phyloP scores from a whole-genome alignment of 345 rosid species.

The Aquilaria yunnanensis region DNA sequence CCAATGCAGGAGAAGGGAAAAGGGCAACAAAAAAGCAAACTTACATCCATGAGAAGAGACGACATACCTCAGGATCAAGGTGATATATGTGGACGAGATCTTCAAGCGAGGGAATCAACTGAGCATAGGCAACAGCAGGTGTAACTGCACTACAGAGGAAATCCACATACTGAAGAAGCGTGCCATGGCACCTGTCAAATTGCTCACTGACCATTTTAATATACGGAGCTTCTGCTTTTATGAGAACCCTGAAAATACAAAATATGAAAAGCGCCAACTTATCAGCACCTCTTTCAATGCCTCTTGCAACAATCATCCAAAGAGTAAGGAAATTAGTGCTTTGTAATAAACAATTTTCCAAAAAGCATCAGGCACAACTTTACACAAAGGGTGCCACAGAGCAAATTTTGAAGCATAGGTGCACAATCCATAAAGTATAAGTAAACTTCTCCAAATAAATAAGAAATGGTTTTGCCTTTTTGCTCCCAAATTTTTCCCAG shows the following conservation, averaged over 20 bases:
- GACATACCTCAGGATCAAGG: conserved; percentile 90
- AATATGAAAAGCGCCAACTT: neutral
- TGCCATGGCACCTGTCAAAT: conserved; percentile 97
- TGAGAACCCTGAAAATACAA: conserved; percentile 68
- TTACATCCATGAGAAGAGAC: conserved; percentile 8
- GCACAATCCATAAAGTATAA: neutral
- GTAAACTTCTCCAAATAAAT: neutral
- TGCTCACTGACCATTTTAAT: conserved; percentile 99
- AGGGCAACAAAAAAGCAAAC: neutral
- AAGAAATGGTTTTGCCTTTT: neutral
- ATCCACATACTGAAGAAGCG: conserved; percentile 98
- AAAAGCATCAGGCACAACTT: neutral
- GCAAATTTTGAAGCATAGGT: too few relatives aligned
- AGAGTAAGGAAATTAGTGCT: neutral
- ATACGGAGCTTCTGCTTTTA: conserved; percentile 90
- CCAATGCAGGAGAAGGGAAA: neutral
- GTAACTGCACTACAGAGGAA: conserved; percentile 81
- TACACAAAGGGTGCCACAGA: neutral
- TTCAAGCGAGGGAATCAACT: conserved; percentile 74
- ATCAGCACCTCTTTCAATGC: neutral
- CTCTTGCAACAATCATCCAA: neutral
- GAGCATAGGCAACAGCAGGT: conserved; percentile 73
- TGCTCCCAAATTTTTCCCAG: too few relatives aligned
- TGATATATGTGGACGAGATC: conserved; percentile 88
- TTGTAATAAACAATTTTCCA: neutral